Base-by-base conservation (phyloP, 371 early-diverging fungal species). In the Astathelohania contejeani region DNA sequence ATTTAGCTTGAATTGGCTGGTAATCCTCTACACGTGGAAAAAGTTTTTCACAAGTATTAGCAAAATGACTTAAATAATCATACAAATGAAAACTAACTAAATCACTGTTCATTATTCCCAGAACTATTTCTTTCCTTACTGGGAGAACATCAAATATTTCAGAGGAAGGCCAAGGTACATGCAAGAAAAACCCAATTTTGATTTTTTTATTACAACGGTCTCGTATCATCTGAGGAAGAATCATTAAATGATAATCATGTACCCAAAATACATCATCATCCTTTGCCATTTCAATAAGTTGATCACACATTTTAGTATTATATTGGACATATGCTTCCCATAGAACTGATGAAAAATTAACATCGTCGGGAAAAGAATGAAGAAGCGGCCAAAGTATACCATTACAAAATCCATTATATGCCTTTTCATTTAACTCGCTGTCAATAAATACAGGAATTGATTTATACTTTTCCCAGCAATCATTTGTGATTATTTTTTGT, bases 231-330 rank as follows among this genome's bases (percentile, higher is more conserved):
- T 76, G 73, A 16, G 97, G 95, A 28, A 96, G 77, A 37, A 94
- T 76, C 89, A 96, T 89, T 49, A 96, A 72, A 69, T 99, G 99
- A 74, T 96, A 96, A 74, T 96, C 97, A 55, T 98, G 97, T n/a
- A 96, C 84, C 91, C 95, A 94, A 35, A 98, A 82, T 38, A 93
- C 73, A 74, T 92, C 95, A 35, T 85, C 88, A 52, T 91, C 88
- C 59, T 84, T 66, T 1, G 84, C 79, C 50, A 82, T 77, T 25
- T 81, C 79, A 4, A 76, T 71, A 55, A 97, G 78, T 3, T 85
- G 81, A 51, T 85, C 81, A 26, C 89, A 86, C 77, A 97, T 93
- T 23, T 79, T 76, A 43, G 60, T 66, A 76, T 93, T 97, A 49
- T 87, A 91, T 35, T 79, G 71, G 66, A 85, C 82, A 74, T 97